A percentile compares a stretch with the other conserved stretches of the same genome.
phyloP scores from a whole-genome alignment of 805 yeast genomes.

The Ogataea methanolica region DNA sequence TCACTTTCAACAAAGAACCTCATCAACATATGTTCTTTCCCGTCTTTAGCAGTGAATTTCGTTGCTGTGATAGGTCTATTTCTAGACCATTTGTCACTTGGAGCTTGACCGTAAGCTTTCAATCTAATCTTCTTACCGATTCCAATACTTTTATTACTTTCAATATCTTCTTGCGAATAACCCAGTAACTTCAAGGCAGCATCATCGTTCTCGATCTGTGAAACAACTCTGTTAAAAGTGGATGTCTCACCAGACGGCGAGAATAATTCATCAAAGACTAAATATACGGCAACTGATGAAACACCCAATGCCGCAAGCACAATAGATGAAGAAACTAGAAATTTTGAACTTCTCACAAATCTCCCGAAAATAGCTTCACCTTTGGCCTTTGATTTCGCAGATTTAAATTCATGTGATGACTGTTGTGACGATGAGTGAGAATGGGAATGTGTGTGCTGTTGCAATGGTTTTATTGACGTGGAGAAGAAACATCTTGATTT shows the following conservation, averaged over 20 bases:
- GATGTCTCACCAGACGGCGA: slow-evolving; percentile 91
- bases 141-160: slow-evolving; percentile 14
- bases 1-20: slow-evolving; percentile 71
- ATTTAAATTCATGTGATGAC: not conserved
- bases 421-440: slow-evolving; percentile 1
- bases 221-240: slow-evolving; percentile 82
- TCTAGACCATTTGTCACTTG: slow-evolving; percentile 78
- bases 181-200: slow-evolving; percentile 51
- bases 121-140: slow-evolving; percentile 44
- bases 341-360: slow-evolving; percentile 54
- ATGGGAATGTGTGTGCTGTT: slow-evolving; percentile 4
- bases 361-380: slow-evolving; percentile 36
- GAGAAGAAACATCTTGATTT: not conserved
- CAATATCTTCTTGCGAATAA: slow-evolving; percentile 36
- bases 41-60: slow-evolving; percentile 59
- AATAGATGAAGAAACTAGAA: slow-evolving; percentile 53
- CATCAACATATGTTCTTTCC: slow-evolving; percentile 78
- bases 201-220: slow-evolving; percentile 64
- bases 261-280: slow-evolving; percentile 73
- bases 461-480: not conserved
- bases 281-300: slow-evolving; percentile 63
- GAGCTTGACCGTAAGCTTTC: slow-evolving; percentile 76
- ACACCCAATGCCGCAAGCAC: slow-evolving; percentile 69
- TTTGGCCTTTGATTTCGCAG: slow-evolving; percentile 11
- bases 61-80: slow-evolving; percentile 80